These are phyloP conservation scores for Colletotrichum noveboracense DNA, from an alignment of 2,329 filamentous ascomycete genomes.

Conservation along the genomic window DNA sequence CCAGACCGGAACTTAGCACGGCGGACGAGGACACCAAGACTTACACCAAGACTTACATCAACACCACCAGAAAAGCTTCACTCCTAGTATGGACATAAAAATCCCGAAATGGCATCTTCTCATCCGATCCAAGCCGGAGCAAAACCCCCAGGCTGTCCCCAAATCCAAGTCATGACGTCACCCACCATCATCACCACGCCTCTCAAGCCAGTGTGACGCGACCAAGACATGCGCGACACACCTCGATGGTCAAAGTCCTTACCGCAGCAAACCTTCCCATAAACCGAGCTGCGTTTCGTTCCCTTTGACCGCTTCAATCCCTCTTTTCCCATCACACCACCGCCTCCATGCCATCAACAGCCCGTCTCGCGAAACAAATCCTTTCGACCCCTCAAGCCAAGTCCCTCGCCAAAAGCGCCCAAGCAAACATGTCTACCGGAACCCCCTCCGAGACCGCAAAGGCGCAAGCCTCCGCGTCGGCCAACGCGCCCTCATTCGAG, in stretches of 20 bases:
- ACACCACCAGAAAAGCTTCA: neutral
- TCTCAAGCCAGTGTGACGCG: conserved; percentile 14
- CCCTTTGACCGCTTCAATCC: neutral
- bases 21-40: neutral
- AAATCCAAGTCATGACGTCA: conserved; percentile 20
- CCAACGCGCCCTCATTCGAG: conserved; percentile 24
- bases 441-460: conserved; percentile 31
- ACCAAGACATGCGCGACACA: neutral
- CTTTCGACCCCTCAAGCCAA: conserved; percentile 15
- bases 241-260: neutral
- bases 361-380: conserved; percentile 13
- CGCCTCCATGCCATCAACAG: conserved; percentile 8
- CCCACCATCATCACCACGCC: conserved; percentile 5
- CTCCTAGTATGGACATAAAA: neutral
- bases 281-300: neutral
- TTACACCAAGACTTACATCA: neutral
- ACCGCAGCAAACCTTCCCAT: neutral
- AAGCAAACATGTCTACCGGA: conserved; percentile 31
- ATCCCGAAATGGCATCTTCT: neutral
- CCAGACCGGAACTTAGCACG: neutral
- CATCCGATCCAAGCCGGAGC: neutral
- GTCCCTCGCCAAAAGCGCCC: conserved; percentile 6
- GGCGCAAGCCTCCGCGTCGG: conserved; percentile 22
- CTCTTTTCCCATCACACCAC: neutral
- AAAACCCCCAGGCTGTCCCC: neutral